Evolutionary conservation across 345 rosid species (phyloP).

Genomic region (Trapa bicornis): DNA sequence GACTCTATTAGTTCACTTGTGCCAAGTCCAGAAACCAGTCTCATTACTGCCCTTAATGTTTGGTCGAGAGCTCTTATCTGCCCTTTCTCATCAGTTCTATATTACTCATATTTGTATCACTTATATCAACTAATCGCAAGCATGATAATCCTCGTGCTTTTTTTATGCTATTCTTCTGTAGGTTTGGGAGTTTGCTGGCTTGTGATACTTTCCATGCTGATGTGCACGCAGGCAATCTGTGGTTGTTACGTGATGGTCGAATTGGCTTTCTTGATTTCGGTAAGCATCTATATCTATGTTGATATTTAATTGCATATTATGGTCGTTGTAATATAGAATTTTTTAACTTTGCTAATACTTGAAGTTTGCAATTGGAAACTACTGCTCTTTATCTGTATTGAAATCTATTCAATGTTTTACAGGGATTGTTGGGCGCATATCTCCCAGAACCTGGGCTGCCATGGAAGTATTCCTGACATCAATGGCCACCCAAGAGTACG

Average conservation of each 20-base stretch:
- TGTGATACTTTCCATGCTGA: constrained; percentile 97
- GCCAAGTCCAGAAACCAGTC: constrained; percentile 77
- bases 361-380: neutral
- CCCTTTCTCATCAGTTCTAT: neutral
- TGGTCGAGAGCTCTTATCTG: constrained; percentile 37
- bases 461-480: constrained; percentile 83
- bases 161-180: neutral
- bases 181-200: constrained; percentile 96
- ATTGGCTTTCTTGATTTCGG: constrained; percentile 98
- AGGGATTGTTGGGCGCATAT: constrained; percentile 98
- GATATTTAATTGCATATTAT: neutral
- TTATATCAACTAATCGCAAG: neutral
- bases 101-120: neutral
- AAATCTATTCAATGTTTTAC: constrained; percentile 7
- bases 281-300: constrained; percentile 14
- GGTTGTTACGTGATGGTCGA: constrained; percentile 91
- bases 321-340: too few species aligned
- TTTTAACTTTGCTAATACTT: neutral
- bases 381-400: neutral
- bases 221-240: constrained; percentile 95
- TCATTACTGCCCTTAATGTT: constrained; percentile 87
- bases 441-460: constrained; percentile 94
- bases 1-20: constrained; percentile 85
- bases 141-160: neutral
- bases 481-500: constrained; percentile 72